A percentile compares a stretch with the other conserved stretches of the same genome.
These are phyloP conservation scores for Fraxinus platypoda DNA, from an alignment of 305 asterid species.

Conservation along the genomic window DNA sequence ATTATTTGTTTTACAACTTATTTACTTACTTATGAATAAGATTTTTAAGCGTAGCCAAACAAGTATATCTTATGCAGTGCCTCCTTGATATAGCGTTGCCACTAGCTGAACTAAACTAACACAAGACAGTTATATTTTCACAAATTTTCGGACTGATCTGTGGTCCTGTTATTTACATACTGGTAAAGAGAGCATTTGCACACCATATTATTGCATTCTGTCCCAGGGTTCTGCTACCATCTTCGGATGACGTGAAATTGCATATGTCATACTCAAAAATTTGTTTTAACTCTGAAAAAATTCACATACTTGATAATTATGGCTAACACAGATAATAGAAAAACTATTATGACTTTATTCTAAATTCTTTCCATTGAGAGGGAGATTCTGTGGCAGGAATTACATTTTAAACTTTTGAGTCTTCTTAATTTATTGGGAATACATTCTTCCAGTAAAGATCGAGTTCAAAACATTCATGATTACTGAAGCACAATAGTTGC, in stretches of 20 bases:
- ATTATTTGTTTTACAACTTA: not conserved
- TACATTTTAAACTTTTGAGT: not conserved
- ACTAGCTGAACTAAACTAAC: not conserved
- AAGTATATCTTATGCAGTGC: not conserved
- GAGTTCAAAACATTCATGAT: not conserved
- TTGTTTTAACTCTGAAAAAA: no score
- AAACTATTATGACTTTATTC: not conserved
- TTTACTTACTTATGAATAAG: not conserved
- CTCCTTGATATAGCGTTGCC: not conserved
- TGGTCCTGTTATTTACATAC: not conserved
- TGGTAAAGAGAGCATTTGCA: not conserved
- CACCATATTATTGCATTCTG: not conserved
- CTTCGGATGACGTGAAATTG: not conserved
- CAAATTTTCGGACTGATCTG: not conserved
- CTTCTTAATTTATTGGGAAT: not conserved
- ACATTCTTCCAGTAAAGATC: not conserved
- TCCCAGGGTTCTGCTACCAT: not conserved
- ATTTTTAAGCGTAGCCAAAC: not conserved
- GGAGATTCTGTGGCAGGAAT: not conserved
- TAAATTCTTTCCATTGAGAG: not conserved
- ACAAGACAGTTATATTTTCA: not conserved
- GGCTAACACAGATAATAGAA: not conserved
- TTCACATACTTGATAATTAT: not conserved
- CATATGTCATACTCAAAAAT: not conserved
- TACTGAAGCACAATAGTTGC: not conserved